Base-by-base conservation (phyloP, 495 filamentous ascomycete genomes). In the Evansstolkia leycettana region DNA sequence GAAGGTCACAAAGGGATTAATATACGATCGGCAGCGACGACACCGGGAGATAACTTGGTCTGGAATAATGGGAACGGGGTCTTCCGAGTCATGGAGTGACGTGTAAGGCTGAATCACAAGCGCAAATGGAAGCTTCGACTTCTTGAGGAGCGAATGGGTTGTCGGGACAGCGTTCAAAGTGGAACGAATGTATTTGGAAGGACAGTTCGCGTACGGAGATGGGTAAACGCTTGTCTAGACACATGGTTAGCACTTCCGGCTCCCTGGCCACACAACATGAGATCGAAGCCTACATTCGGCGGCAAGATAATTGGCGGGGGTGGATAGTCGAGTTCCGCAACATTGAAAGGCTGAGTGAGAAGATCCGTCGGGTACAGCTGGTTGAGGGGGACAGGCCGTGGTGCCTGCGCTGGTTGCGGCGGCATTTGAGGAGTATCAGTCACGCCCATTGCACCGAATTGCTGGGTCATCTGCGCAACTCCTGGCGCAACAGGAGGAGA, bases 21-120 rank as follows among this genome's bases (percentile, higher is more conserved):
- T 96, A 51, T 96, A 96, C 28, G 89, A 88, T 39, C 89, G 73
- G 58, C 90, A 98, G 50, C 90, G 78, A 55, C 90, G 72, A 64
- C 90, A 98, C 50, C 90, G 76, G 25, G 88, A 89, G 50, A 98
- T 98, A 37, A 98, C 86, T 57, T 95, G 92, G 57, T 98, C 90
- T 29, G 89, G 80, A 17, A 94, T 84, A 30, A 98, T 75, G 5
- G 92, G 90, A 5, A 98, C 77, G 13, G 75, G 72, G 47, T 95
- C 92, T 49, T 94, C 90, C 5, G 76, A 67, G 54, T 98, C 90
- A 52, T 94, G 92, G 16, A 98, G 76, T 11, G 92, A 76, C 17
- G 74, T 83, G 48, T 94, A 98, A 3, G 90, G 90, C 58, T 96
- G 89, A 31, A 98, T 94, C 39, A 96, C 76, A 12, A 98, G 77